These are phyloP conservation scores for Bombardia bombarda DNA, from an alignment of 495 filamentous ascomycete genomes.

Conservation along the genomic window DNA sequence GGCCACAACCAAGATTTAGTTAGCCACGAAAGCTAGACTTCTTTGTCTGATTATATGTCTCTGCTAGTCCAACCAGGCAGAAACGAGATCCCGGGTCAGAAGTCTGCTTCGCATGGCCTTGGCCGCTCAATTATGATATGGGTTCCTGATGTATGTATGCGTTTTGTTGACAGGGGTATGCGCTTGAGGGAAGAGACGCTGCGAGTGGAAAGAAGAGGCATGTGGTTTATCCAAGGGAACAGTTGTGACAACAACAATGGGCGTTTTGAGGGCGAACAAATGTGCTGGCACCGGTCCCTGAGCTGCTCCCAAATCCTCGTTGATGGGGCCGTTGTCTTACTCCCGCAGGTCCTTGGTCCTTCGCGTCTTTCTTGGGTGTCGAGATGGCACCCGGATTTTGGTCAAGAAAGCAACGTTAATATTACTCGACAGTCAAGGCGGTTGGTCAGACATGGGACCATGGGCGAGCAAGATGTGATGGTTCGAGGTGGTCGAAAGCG, in stretches of 20 bases:
- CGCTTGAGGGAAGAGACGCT: neutral
- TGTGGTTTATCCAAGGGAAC: too few relatives aligned
- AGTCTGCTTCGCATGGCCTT: slow-evolving; percentile 17
- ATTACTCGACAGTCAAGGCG: neutral
- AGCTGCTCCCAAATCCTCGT: neutral
- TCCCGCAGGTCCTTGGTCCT: neutral
- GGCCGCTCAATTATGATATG: neutral
- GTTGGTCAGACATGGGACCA: neutral
- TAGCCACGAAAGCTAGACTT: too few relatives aligned
- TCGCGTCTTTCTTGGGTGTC: neutral
- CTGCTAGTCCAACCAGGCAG: neutral
- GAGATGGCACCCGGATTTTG: neutral
- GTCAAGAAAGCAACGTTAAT: neutral
- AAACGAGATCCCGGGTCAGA: slow-evolving; percentile 2
- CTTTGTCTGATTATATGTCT: too few relatives aligned
- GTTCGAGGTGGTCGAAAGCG: neutral
- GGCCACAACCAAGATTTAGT: too few relatives aligned
- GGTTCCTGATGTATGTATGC: neutral
- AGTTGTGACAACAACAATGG: too few relatives aligned
- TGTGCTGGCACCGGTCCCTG: neutral
- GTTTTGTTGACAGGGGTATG: neutral
- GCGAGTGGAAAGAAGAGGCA: neutral
- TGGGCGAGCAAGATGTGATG: neutral
- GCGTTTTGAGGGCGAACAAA: too few relatives aligned
- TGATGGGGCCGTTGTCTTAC: neutral